phyloP scores from a whole-genome alignment of 1,139 yeast species.

The Hansenula lynferdii region DNA sequence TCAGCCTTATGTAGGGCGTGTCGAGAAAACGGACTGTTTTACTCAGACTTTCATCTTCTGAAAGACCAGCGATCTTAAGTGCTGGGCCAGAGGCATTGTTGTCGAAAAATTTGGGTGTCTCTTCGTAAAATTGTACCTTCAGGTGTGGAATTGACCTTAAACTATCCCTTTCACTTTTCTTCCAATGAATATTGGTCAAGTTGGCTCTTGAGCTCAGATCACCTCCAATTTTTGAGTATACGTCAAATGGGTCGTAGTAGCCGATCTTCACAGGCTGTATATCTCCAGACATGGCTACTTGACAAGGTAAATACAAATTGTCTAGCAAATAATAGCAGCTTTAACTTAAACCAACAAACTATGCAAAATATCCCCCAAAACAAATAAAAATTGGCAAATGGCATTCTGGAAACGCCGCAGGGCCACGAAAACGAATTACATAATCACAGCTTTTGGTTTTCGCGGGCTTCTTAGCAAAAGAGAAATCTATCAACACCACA shows the following conservation, averaged over 20 bases:
- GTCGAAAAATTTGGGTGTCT: conserved; percentile 39
- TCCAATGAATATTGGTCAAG: conserved; percentile 78
- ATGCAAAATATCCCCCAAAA: no score
- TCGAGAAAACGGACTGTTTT: conserved; percentile 14
- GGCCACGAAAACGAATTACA: no score
- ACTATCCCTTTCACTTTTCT: conserved; percentile 46
- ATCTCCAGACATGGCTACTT: conserved; percentile 7
- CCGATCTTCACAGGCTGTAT: conserved; percentile 44
- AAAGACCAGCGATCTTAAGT: conserved; percentile 2
- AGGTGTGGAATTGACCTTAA: conserved; percentile 65
- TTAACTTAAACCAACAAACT: no score
- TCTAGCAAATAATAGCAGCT: no score
- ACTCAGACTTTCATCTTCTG: conserved; percentile 1
- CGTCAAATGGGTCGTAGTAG: conserved; percentile 82
- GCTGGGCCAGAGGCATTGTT: conserved; percentile 13
- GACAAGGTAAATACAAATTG: no score
- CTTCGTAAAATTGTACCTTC: conserved; percentile 57
- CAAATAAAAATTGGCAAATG: no score
- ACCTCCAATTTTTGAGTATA: conserved; percentile 48
- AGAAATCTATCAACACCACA: no score
- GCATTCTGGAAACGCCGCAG: no score
- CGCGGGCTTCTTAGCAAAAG: no score
- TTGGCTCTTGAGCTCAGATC: conserved; percentile 55
- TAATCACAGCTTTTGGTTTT: no score
- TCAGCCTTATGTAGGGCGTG: conserved; percentile 59